These are phyloP conservation scores for Pseudogymnoascus sp. DNA, from an alignment of 2,329 filamentous ascomycete genomes.

Conservation along the genomic window DNA sequence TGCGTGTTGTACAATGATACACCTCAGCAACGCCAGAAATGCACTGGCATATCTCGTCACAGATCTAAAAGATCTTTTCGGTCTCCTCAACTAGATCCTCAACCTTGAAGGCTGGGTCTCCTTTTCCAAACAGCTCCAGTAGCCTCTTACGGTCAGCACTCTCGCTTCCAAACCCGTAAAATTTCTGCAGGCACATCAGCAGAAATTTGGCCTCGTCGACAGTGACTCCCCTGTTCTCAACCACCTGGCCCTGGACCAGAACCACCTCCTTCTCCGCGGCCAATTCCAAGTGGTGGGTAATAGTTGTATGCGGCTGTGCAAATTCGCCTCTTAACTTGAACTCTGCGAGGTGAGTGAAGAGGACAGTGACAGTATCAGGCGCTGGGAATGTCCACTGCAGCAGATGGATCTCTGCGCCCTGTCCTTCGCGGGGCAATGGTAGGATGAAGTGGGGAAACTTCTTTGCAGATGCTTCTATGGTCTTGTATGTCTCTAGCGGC, in stretches of 20 bases:
- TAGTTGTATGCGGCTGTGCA: constrained; percentile 83
- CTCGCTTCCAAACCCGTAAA: constrained; percentile 63
- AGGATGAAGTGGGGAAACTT: constrained; percentile 84
- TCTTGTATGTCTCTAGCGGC: constrained; percentile 63
- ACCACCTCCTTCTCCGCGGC: constrained; percentile 69
- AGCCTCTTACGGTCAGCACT: constrained; percentile 60
- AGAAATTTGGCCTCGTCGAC: constrained; percentile 83
- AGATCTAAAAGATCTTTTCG: constrained; percentile 60
- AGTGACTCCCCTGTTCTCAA: constrained; percentile 68
- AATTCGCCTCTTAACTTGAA: constrained; percentile 88
- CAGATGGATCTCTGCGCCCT: constrained; percentile 89
- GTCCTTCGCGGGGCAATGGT: constrained; percentile 63
- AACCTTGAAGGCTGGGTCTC: constrained; percentile 73
- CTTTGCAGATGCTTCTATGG: constrained; percentile 66
- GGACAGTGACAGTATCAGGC: constrained; percentile 61
- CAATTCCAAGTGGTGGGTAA: constrained; percentile 86
- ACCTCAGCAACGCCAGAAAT: background rate
- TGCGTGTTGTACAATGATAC: constrained; percentile 6
- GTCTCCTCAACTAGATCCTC: constrained; percentile 84
- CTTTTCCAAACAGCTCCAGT: constrained; percentile 73
- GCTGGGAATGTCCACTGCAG: constrained; percentile 92
- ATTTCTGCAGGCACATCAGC: constrained; percentile 87
- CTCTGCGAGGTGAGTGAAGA: constrained; percentile 91
- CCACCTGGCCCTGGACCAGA: constrained; percentile 75
- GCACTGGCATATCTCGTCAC: background rate